Evolutionary conservation across 164 flowering plant genomes (phyloP).

Genomic region (Vitis cinerea): DNA sequence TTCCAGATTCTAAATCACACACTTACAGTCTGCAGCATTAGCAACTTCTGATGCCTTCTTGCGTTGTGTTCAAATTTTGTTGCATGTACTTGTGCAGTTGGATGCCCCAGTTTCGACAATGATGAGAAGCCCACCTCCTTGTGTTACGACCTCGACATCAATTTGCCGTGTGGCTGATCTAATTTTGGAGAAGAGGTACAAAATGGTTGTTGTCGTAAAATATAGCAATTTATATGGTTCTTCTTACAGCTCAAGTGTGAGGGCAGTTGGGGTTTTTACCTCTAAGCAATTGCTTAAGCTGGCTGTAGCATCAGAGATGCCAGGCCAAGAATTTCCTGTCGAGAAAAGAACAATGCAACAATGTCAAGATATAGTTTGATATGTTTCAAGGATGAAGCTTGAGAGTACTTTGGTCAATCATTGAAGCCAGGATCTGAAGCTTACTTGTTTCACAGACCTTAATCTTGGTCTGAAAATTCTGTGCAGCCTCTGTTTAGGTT

Average conservation of each 20-base stretch:
- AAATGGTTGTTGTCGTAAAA: conserved; percentile 63
- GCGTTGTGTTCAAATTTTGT: not conserved
- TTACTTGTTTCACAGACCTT: too few relatives aligned
- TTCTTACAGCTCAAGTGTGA: conserved; percentile 37
- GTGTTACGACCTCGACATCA: conserved; percentile 50
- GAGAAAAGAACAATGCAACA: too few relatives aligned
- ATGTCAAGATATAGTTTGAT: too few relatives aligned
- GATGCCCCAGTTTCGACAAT: conserved; percentile 48
- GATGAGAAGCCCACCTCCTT: conserved; percentile 74
- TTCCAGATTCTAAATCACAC: too few relatives aligned
- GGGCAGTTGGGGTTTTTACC: conserved; percentile 63
- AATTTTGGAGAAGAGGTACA: conserved; percentile 57
- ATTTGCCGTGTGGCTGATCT: conserved; percentile 57
- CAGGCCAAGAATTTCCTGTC: conserved; percentile 1
- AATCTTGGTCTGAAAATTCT: too few relatives aligned
- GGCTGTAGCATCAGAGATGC: conserved; percentile 16
- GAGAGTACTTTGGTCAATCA: too few relatives aligned
- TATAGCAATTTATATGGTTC: conserved; percentile 23
- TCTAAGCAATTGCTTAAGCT: conserved; percentile 39
- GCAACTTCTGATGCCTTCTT: not conserved
- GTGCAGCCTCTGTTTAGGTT: too few relatives aligned
- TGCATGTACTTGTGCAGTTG: conserved; percentile 37
- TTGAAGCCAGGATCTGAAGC: too few relatives aligned
- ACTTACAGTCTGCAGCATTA: not conserved
- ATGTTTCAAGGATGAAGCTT: too few relatives aligned